Percentiles rank a stretch among this genome's conserved stretches.
Evolutionary conservation across 148 eudicot genomes (phyloP).

Genomic region (Cornus suecica): DNA sequence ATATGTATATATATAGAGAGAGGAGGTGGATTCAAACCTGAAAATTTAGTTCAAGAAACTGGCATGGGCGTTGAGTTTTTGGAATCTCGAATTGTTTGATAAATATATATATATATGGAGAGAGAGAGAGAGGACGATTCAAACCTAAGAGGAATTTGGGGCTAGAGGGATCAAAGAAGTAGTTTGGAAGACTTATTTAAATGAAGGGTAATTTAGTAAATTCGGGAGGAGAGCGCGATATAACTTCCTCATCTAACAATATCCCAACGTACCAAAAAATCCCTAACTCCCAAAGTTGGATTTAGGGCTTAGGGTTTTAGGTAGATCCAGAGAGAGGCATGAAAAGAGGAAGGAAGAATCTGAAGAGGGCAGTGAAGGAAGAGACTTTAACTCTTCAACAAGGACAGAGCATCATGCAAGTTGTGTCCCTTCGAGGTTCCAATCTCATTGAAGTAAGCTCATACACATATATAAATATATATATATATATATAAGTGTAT

Average conservation of each 20-base stretch:
- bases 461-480: neutral
- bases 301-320: neutral
- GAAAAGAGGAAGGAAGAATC: conserved; percentile 88
- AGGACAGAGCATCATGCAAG: conserved; percentile 85
- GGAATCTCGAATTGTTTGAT: no score
- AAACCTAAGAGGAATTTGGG: neutral
- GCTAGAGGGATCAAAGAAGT: neutral
- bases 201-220: neutral
- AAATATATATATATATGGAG: no score
- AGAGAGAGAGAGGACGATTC: no score
- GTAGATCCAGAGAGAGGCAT: conserved; percentile 9
- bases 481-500: neutral
- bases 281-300: no score
- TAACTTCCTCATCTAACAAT: neutral
- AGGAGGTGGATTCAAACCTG: neutral
- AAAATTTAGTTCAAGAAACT: neutral
- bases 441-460: conserved; percentile 73
- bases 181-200: no score
- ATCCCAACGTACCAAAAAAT: no score
- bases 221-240: neutral
- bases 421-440: conserved; percentile 74
- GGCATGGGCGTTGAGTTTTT: neutral
- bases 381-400: conserved; percentile 39
- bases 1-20: neutral
- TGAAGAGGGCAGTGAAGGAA: conserved; percentile 74